Evolutionary conservation across 257 asterid species (phyloP).

Genomic region (Coffea eugenioides): DNA sequence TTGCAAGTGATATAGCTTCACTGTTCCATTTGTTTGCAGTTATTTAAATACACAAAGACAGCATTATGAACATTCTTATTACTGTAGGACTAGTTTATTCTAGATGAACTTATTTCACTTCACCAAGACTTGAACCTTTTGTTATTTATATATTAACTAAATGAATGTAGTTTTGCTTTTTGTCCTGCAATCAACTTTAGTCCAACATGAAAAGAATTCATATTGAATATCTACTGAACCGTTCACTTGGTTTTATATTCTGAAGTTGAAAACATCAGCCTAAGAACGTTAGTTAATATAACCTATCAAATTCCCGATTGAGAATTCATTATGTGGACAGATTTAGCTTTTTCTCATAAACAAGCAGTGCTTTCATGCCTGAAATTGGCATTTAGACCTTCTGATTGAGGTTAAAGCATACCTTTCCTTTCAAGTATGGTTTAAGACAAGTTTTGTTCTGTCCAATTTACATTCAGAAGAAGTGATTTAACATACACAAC

Average conservation of each 20-base stretch:
- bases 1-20: neutral
- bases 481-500: neutral
- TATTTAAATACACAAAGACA: neutral
- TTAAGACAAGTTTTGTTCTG: neutral
- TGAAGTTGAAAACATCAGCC: neutral
- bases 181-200: neutral
- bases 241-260: neutral
- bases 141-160: no score
- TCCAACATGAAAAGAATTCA: no score
- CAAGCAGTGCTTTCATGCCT: neutral
- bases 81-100: neutral
- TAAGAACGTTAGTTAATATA: neutral
- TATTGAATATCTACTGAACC: neutral
- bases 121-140: neutral
- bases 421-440: neutral
- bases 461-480: neutral
- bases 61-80: neutral
- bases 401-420: neutral
- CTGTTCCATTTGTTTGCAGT: neutral
- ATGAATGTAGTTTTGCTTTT: neutral
- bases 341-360: no score
- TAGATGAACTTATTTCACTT: neutral
- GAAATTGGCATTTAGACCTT: neutral
- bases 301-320: neutral
- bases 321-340: neutral